phyloP scores from a whole-genome alignment of 78 protist species.

The Acrasis kona region DNA sequence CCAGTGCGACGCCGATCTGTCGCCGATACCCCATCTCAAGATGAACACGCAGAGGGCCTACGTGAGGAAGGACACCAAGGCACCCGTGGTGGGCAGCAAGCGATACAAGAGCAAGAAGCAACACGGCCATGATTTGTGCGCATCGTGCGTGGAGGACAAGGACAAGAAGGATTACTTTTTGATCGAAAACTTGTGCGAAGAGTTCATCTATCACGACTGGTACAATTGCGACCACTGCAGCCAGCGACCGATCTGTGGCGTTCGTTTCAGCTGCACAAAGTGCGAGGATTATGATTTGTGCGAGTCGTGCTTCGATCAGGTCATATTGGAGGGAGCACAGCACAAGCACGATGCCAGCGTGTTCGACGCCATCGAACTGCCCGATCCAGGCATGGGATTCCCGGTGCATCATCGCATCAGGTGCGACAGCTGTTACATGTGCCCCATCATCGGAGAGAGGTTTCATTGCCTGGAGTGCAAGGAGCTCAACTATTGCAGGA shows the following conservation, averaged over 20 bases:
- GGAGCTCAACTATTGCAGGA: not conserved
- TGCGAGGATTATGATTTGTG: constrained; percentile 19
- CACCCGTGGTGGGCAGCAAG: not conserved
- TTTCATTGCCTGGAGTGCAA: not conserved
- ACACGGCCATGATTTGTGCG: not conserved
- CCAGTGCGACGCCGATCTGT: too few species aligned
- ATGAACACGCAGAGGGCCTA: too few species aligned
- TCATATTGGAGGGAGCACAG: not conserved
- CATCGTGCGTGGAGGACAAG: not conserved
- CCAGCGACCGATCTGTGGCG: constrained; percentile 13
- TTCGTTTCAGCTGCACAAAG: not conserved
- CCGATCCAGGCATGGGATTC: not conserved
- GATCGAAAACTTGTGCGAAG: not conserved
- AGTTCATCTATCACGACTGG: constrained; percentile 12
- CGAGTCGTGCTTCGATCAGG: constrained; percentile 10
- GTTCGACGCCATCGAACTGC: not conserved
- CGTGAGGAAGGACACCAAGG: too few species aligned
- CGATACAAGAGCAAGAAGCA: constrained; percentile 7
- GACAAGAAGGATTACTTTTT: not conserved
- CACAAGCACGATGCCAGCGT: too few species aligned
- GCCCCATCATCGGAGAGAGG: constrained; percentile 5
- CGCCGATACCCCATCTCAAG: too few species aligned
- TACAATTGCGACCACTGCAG: constrained; percentile 5
- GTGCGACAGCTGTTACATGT: not conserved
- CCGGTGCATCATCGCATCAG: not conserved